Base-by-base conservation (phyloP, 108 stramenopile species). In the Skeletonema costatum region DNA sequence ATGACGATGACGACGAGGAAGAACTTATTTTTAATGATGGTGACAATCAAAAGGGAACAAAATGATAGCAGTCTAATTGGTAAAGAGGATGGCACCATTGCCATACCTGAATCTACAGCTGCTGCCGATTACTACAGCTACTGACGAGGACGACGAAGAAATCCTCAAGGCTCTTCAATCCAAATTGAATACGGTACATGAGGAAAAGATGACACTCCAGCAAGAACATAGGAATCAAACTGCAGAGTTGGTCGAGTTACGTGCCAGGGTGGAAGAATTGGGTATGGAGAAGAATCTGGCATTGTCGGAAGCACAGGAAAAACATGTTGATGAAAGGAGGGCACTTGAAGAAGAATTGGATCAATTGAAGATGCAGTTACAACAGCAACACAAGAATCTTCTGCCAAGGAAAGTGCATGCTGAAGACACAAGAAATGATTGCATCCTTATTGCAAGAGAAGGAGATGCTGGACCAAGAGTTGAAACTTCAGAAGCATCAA, bases 231-330 rank as follows among this genome's bases (percentile, higher is more conserved):
- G 80, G 9, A 62, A 64, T 10, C 80, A 81, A 46, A 74, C 80
- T 32, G 80, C 73, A 13, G 42, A 69, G 19, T 60, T 81, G 56
- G 80, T 81, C 0, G 80, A 81, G 46, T 61, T 81, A 16, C 80
- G 80, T 59, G 51, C 73, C 32, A 81, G 70, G 72, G 62, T 81
- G n/a, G 80, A 74, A 42, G 80, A 81, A 41, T 33, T 81, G 39
- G 69, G 65, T 1, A 53, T 30, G 8, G 32, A 62, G 6, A 64
- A 41, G 33, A 68, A 59, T 11, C 29, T 33, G 5, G 29, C 32
- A 8, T 6, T 33, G n/a, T 10, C 12, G 0, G 36, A 35, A 11
- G 65, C 13, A n/a, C 42, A 72, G 19, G 32, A 61, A 33, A 32
- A 19, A 1, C 39, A 42, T 30, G 63, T 42, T 11, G 66, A 25